These are phyloP conservation scores for Blepharisma japonicum DNA, from an alignment of 73 alveolate species.

Conservation along the genomic window DNA sequence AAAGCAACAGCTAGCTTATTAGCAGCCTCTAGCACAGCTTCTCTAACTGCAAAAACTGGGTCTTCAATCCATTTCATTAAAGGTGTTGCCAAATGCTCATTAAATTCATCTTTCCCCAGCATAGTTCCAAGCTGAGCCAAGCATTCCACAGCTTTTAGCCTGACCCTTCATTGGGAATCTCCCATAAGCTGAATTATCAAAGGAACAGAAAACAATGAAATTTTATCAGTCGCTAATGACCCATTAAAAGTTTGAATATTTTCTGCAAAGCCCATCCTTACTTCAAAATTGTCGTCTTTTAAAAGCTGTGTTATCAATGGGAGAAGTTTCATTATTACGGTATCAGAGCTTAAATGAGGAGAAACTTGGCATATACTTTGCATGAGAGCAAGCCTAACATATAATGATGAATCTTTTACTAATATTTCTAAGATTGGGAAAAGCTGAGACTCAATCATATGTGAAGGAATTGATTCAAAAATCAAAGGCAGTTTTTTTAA, in stretches of 20 bases:
- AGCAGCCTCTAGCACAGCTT: constrained; percentile 45
- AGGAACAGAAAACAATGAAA: constrained; percentile 50
- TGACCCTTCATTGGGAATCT: constrained; percentile 56
- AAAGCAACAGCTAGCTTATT: constrained; percentile 41
- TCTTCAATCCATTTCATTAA: constrained; percentile 56
- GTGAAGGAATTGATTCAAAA: background rate
- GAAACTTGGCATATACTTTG: constrained; percentile 7
- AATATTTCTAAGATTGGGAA: constrained; percentile 1
- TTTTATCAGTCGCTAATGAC: constrained; percentile 42
- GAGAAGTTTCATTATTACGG: background rate
- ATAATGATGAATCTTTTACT: background rate
- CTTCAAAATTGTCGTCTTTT: constrained; percentile 11
- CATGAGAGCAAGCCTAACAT: constrained; percentile 26
- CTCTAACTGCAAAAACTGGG: constrained; percentile 67
- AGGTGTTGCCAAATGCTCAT: constrained; percentile 42
- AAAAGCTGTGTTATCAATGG: constrained; percentile 2
- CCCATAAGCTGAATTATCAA: constrained; percentile 44
- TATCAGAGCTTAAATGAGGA: background rate
- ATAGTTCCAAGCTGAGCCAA: constrained; percentile 45
- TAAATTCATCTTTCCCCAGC: constrained; percentile 45
- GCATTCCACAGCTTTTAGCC: constrained; percentile 58
- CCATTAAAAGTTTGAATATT: constrained; percentile 47
- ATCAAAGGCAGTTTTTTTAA: background rate
- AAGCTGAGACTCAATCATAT: background rate
- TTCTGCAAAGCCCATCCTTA: constrained; percentile 43